Evolutionary conservation across 768 basidiomycete genomes (phyloP).

Genomic region (Hypholoma sublateritium): DNA sequence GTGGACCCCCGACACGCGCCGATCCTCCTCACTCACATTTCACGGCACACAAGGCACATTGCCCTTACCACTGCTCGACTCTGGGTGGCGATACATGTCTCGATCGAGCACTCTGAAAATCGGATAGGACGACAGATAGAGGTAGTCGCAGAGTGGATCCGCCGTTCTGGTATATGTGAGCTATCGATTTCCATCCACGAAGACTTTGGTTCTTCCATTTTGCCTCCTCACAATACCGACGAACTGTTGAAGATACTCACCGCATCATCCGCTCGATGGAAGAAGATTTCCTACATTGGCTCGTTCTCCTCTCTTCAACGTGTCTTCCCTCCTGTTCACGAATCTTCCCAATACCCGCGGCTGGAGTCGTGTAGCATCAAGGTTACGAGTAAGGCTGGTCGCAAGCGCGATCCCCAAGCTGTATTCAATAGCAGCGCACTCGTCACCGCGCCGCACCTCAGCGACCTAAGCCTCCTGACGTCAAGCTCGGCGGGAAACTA

Average conservation of each 20-base stretch:
- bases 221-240: neutral
- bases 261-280: neutral
- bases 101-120: neutral
- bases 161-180: neutral
- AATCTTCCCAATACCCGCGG: neutral
- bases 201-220: neutral
- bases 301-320: neutral
- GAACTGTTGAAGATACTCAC: neutral
- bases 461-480: no score
- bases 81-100: neutral
- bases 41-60: neutral
- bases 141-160: neutral
- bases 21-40: neutral
- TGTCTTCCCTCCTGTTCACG: neutral
- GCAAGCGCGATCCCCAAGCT: no score
- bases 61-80: neutral
- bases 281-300: neutral
- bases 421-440: no score
- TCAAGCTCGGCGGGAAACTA: no score
- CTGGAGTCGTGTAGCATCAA: no score
- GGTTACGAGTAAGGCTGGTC: no score
- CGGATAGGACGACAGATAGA: neutral
- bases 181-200: neutral
- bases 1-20: neutral
- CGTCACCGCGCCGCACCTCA: no score